Evolutionary conservation across 176 grass and related monocot species (phyloP).

Genomic region (Sorghum bicolor): Sorghum_bicolor_NCBIv3 NC_012877.2:4001001-4001500

Average conservation of each 20-base stretch:
- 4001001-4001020: neutral
- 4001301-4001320: neutral
- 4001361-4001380: neutral
- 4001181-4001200: neutral
- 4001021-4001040: neutral
- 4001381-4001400: neutral
- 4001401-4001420: neutral
- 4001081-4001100: neutral
- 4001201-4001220: conserved; percentile 6
- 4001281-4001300: neutral
- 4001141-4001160: neutral
- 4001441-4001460: neutral
- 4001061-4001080: neutral
- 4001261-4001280: too few relatives aligned
- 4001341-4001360: neutral
- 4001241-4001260: conserved; percentile 16
- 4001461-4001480: too few relatives aligned
- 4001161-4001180: neutral
- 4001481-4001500: too few relatives aligned
- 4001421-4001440: neutral
- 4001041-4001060: conserved; percentile 1
- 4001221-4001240: conserved; percentile 17
- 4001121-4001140: neutral
- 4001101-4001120: conserved; percentile 27
- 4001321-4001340: neutral